phyloP scores from a whole-genome alignment of 1,284 basidiomycete genomes.

The Sporisorium iseilematis-ciliati region DNA sequence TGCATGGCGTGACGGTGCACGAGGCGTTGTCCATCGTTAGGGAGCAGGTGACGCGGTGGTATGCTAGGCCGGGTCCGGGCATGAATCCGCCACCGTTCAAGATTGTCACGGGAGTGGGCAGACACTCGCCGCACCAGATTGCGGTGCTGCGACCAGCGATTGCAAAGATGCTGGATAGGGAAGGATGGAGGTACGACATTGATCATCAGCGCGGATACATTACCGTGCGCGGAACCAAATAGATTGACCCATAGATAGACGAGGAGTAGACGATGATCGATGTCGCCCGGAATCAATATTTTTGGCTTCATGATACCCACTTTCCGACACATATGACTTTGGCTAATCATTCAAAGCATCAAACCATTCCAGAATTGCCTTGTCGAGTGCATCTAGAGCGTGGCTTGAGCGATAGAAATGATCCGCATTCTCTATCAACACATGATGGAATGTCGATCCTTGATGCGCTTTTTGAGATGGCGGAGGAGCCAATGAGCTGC shows the following conservation, averaged over 20 bases:
- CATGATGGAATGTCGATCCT: slow-evolving; percentile 41
- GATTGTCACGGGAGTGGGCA: slow-evolving; percentile 70
- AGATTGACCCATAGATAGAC: slow-evolving; percentile 8
- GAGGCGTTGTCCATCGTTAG: slow-evolving; percentile 69
- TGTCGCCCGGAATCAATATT: too few species aligned
- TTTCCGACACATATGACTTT: background rate
- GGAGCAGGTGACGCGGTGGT: slow-evolving; percentile 66
- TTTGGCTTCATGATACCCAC: background rate
- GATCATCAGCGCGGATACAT: slow-evolving; percentile 48
- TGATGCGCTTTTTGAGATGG: background rate
- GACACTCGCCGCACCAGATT: slow-evolving; percentile 66
- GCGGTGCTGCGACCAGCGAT: slow-evolving; percentile 69
- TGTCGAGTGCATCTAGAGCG: slow-evolving; percentile 28
- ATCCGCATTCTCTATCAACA: slow-evolving; percentile 34
- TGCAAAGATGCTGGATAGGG: slow-evolving; percentile 63
- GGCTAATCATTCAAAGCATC: slow-evolving; percentile 27
- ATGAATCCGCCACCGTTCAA: slow-evolving; percentile 55
- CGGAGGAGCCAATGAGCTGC: slow-evolving; percentile 15
- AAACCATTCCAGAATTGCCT: slow-evolving; percentile 31
- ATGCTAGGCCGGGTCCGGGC: slow-evolving; percentile 35
- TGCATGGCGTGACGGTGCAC: slow-evolving; percentile 69
- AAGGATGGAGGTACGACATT: slow-evolving; percentile 65
- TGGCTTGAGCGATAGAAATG: slow-evolving; percentile 41
- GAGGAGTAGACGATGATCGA: background rate
- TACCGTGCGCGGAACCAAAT: slow-evolving; percentile 47